phyloP scores from a whole-genome alignment of 202 grass and related monocot genomes.

The Schoenoplectus tabernaemontani region DNA sequence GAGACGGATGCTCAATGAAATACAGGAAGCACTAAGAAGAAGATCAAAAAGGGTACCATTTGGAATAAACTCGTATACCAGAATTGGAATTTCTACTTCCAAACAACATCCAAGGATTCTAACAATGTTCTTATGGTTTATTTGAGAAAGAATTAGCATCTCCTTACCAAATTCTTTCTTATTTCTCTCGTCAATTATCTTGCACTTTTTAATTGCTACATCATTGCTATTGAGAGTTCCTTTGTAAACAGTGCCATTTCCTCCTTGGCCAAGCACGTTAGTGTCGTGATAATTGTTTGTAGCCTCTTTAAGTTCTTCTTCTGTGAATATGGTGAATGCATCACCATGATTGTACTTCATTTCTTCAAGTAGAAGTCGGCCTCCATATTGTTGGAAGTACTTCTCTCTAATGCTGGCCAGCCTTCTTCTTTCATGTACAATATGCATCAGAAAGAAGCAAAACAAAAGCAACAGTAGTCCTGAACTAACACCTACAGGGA shows the following conservation, averaged over 20 bases:
- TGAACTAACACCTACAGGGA: conserved; percentile 30
- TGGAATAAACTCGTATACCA: conserved; percentile 41
- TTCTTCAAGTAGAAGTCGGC: conserved; percentile 33
- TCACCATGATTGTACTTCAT: conserved; percentile 42
- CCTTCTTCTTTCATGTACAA: conserved; percentile 34
- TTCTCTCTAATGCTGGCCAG: conserved; percentile 26
- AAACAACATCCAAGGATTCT: conserved; percentile 47
- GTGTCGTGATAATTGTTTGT: conserved; percentile 41
- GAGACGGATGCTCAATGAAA: conserved; percentile 26
- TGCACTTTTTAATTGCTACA: conserved; percentile 41
- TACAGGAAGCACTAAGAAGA: conserved; percentile 20
- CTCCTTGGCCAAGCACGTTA: conserved; percentile 35
- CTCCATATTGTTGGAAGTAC: conserved; percentile 44
- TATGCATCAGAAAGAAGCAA: conserved; percentile 16
- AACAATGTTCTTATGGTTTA: conserved; percentile 65
- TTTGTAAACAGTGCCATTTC: conserved; percentile 42
- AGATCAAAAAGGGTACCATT: conserved; percentile 36
- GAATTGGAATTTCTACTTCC: conserved; percentile 45
- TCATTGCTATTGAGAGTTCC: conserved; percentile 30
- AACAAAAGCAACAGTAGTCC: conserved; percentile 27
- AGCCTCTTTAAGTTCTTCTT: conserved; percentile 41
- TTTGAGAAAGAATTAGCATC: conserved; percentile 65
- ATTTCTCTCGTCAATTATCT: conserved; percentile 41
- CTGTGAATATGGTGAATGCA: conserved; percentile 41
- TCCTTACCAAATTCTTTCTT: conserved; percentile 72